Base-by-base conservation (phyloP, 2,329 filamentous ascomycete species). In the Pestalotiopsis sp. region DNA sequence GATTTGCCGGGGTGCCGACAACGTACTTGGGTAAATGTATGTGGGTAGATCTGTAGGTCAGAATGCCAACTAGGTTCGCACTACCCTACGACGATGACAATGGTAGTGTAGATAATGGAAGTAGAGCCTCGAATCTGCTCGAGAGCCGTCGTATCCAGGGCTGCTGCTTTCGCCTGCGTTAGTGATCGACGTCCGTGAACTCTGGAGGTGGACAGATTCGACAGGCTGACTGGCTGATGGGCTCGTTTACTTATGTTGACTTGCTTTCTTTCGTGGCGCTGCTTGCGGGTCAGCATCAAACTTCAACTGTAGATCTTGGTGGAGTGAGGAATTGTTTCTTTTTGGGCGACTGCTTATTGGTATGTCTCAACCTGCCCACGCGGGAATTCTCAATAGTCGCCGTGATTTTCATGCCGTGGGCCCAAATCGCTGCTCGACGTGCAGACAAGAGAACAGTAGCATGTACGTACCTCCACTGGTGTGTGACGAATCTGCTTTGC, bases 181-280 rank as follows among this genome's bases (percentile, higher is more conserved):
- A 66, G 65, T 31, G 56, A 31, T 66, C 17, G 36, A 45, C n/a
- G 36, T 66, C 31, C 65, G 56, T 66, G 65, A 31, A 25, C 36
- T 56, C 41, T 36, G 52, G 65, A 66, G 56, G 65, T 56, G 65
- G 38, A 49, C n/a, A 25, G 41, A 57, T 27, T 57, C 63, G 36
- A 45, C 31, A 58, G 49, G 25, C 38, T 52, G n/a, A 40, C 49
- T 36, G 31, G 31, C 31, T 36, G 31, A 36, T 9, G 31, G 61
- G 61, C 61, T 25, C 59, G 23, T 20, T 52, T 52, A n/a, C 41
- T 52, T 9, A 23, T 52, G 45, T 52, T 20, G 45, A 52, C 17
- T 52, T 52, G 45, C 45, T 59, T 59, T 62, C 40, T 31, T 64
- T 57, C 52, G 49, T 66, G 63, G 63, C 63, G 63, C 63, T 38